Base-by-base conservation (phyloP, 2,329 filamentous ascomycete species). In the Xylariaceae sp. region DNA sequence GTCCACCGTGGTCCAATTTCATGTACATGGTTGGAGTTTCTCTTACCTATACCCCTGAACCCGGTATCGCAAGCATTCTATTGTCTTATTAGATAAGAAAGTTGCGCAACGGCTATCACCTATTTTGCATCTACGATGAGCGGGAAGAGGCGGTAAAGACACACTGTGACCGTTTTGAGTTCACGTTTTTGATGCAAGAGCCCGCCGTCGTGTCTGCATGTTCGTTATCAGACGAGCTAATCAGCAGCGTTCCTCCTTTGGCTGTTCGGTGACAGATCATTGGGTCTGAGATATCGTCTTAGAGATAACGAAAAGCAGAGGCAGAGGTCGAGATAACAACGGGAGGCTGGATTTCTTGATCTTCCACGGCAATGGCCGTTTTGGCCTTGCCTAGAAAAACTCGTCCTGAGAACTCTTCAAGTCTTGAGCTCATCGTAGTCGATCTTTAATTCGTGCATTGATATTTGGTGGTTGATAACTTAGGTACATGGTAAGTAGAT, bases 91-190 rank as follows among this genome's bases (percentile, higher is more conserved):
- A 40, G 44, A 26, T 51, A 43, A 44, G 48, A 44, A 18, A 53
- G 49, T 60, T 59, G 49, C 57, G 60, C 52, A 59, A 60, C 51
- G 48, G 54, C 57, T 44, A 47, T 50, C 43, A 50, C 54, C 51
- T 41, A 42, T 52, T 50, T 42, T 19, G 51, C 45, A 55, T 26
- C 20, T 40, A 40, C 4, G 16, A 23, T 9, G 18, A 20, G 10
- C n/a, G 19, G 19, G 40, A 50, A 57, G 51, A 56, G 32, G 57
- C 54, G 60, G 60, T 60, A 62, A 60, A 42, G 54, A 48, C 43
- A 44, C 45, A 50, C 46, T 43, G 46, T 48, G n/a, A 23, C 48
- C 19, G 23, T 21, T 10, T 20, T 44, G 40, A 46, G 29, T 52
- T 16, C 44, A 43, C 40, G 20, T 48, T 40, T 29, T 44, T 41